phyloP scores from a whole-genome alignment of 2,329 filamentous ascomycete species.

The Tolypocladium sp. region DNA sequence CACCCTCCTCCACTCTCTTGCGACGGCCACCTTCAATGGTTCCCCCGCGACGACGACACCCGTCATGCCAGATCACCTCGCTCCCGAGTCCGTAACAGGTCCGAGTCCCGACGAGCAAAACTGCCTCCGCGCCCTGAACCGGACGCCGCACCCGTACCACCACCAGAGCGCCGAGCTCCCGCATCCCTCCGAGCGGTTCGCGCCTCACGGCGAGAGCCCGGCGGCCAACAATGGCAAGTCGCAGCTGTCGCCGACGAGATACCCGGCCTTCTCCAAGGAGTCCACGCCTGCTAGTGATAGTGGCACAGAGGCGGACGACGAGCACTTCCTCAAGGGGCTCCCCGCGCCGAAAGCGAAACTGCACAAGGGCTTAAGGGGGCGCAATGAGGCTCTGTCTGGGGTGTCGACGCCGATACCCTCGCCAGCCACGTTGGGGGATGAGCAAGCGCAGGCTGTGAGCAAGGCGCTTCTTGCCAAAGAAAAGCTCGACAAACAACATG shows the following conservation, averaged over 20 bases:
- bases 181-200: constrained; percentile 35
- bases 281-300: constrained; percentile 69
- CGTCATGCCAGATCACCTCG: constrained; percentile 39
- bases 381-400: constrained; percentile 44
- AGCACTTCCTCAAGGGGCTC: constrained; percentile 76
- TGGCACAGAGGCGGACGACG: constrained; percentile 91
- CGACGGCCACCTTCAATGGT: constrained; percentile 3
- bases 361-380: constrained; percentile 68
- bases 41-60: constrained; percentile 2
- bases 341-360: constrained; percentile 66
- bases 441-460: constrained; percentile 15
- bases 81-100: constrained; percentile 21
- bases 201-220: constrained; percentile 10
- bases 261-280: constrained; percentile 33
- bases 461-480: constrained; percentile 9
- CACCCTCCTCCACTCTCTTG: background rate
- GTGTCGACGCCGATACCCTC: constrained; percentile 46
- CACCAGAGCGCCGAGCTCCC: constrained; percentile 47
- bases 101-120: constrained; percentile 26
- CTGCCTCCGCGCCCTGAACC: constrained; percentile 39
- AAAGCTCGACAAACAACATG: constrained; percentile 8
- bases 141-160: constrained; percentile 62
- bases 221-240: constrained; percentile 8
- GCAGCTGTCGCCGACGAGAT: constrained; percentile 13
- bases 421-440: constrained; percentile 35